Evolutionary conservation across 306 rosid genomes (phyloP).

Genomic region (Ormosia semicastrata): DNA sequence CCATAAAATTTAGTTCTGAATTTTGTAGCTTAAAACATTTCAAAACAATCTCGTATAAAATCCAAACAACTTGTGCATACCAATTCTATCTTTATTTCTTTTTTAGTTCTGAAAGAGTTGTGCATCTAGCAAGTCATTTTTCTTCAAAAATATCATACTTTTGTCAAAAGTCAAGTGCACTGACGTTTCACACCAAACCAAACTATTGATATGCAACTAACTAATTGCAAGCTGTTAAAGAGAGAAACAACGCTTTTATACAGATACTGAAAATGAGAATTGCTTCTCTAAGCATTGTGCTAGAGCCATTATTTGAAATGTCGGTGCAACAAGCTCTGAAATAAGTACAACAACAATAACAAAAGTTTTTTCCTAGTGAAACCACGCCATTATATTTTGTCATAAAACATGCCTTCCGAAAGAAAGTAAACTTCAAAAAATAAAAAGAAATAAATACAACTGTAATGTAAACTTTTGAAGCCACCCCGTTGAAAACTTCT

Average conservation of each 20-base stretch:
- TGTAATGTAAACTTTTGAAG: neutral
- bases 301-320: neutral
- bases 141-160: neutral
- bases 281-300: neutral
- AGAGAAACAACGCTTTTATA: neutral
- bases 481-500: neutral
- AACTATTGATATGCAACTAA: neutral
- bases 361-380: neutral
- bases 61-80: conserved; percentile 5
- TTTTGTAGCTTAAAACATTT: neutral
- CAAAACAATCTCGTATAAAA: neutral
- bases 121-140: neutral
- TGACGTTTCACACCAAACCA: neutral
- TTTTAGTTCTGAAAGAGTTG: neutral
- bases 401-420: too few species aligned
- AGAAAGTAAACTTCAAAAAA: neutral
- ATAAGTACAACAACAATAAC: neutral
- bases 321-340: neutral
- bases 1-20: neutral
- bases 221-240: neutral
- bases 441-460: neutral
- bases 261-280: neutral
- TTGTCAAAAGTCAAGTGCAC: neutral
- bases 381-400: too few species aligned
- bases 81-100: neutral